phyloP scores from a whole-genome alignment of 169 alveolate genomes.

The Plasmodium ovale region DNA sequence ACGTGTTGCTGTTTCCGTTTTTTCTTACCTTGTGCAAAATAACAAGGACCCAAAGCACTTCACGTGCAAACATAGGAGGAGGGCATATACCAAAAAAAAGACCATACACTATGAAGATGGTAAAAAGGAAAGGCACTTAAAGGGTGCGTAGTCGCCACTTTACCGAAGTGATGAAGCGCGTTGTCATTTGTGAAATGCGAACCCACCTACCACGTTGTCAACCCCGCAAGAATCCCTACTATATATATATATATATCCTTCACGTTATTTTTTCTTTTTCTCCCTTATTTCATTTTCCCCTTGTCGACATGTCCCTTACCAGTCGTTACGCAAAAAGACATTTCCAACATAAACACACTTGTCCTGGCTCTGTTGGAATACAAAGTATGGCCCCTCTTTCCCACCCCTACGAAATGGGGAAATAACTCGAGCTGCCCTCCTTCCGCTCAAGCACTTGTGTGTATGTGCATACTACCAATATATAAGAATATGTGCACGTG shows the following conservation, averaged over 20 bases:
- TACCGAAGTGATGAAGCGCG: not conserved
- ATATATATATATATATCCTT: not conserved
- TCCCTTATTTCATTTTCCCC: not conserved
- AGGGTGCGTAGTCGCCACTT: no score
- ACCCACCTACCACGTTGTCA: not conserved
- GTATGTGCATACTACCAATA: no score
- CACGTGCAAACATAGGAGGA: not conserved
- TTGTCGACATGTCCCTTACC: no score
- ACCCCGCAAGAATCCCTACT: not conserved
- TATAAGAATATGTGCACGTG: no score
- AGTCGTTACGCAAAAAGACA: slow-evolving; percentile 75
- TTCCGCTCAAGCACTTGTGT: no score
- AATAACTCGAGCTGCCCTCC: not conserved
- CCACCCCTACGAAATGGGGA: not conserved
- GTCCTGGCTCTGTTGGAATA: slow-evolving; percentile 66
- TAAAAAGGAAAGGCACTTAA: not conserved
- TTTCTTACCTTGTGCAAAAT: slow-evolving; percentile 30
- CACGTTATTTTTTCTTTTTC: not conserved
- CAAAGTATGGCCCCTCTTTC: slow-evolving; percentile 7
- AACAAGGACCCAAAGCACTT: not conserved
- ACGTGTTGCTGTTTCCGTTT: slow-evolving; percentile 1
- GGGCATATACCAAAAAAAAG: slow-evolving; percentile 3
- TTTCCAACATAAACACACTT: slow-evolving; percentile 36
- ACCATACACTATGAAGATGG: slow-evolving; percentile 61
- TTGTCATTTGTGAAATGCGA: no score